Evolutionary conservation across 1,284 basidiomycete genomes (phyloP).

Genomic region (Exobasidium rhododendri): DNA sequence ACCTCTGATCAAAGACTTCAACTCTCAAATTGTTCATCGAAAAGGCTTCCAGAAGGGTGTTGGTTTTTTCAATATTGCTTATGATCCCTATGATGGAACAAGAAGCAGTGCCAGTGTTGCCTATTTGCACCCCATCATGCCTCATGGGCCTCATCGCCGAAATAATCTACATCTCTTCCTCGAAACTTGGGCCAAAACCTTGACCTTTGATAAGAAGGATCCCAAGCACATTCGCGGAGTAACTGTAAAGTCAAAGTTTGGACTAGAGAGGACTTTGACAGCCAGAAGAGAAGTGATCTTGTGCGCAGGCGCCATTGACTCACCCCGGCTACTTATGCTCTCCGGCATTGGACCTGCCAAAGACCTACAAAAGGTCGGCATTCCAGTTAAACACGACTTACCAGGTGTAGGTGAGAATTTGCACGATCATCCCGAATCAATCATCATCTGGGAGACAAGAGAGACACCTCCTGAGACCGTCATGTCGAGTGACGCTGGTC

Average conservation of each 20-base stretch:
- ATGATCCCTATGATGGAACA: conserved; percentile 53
- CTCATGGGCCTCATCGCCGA: conserved; percentile 44
- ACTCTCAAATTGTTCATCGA: conserved; percentile 49
- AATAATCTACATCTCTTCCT: conserved; percentile 55
- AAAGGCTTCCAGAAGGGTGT: conserved; percentile 49
- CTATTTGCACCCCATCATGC: conserved; percentile 56
- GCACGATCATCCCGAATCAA: conserved; percentile 59
- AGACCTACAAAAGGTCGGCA: conserved; percentile 57
- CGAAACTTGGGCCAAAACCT: conserved; percentile 52
- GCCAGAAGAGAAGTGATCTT: conserved; percentile 51
- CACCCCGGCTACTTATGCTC: conserved; percentile 60
- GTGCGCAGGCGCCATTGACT: conserved; percentile 57
- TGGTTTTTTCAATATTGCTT: conserved; percentile 55
- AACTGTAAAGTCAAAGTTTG: conserved; percentile 39
- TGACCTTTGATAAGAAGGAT: conserved; percentile 36
- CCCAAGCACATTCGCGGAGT: conserved; percentile 37
- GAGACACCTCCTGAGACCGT: conserved; percentile 54
- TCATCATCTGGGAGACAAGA: conserved; percentile 53
- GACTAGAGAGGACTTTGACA: conserved; percentile 39
- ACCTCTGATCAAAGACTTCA: conserved; percentile 50
- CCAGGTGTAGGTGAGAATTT: conserved; percentile 62
- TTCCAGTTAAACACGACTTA: conserved; percentile 57
- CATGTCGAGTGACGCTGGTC: conserved; percentile 54
- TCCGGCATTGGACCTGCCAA: conserved; percentile 60
- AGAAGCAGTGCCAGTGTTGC: conserved; percentile 51